Evolutionary conservation across 2,329 filamentous ascomycete genomes (phyloP), one percentile per base, ranked within the genome.

Genomic region (Lecanosticta acicola): DNA sequence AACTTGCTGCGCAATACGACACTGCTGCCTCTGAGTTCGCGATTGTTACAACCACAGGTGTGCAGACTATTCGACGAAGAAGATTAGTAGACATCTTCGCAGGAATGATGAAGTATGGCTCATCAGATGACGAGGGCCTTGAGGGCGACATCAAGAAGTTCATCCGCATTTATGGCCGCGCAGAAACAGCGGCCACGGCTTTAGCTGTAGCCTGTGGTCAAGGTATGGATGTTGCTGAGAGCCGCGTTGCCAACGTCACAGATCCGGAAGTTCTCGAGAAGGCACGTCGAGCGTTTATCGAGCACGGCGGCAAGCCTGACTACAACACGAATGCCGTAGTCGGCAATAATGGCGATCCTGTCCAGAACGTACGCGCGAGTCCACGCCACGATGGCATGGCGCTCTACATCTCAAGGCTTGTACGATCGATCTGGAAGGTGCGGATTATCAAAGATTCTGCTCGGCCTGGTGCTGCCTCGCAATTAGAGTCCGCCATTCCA

Each of bases 1-100:
- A 98, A 68, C 74, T 97, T 45, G 88, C 93, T 1, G 85, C 94
- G n/a, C 94, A 98, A 59, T 98, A 93, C 58, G 93, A 98, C 60
- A 77, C 86, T 49, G 74, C 82, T 0, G 78, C 85, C 0, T 81
- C 84, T 41, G 91, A 98, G 62, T 82, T 97, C 53, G 93, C 91
- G 1, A 81, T 98, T 38, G 75, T 98, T 43, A 97, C 93, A 24
- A 94, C 93, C 58, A 88, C 81, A 11, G 93, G 93, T 2, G 80
- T 98, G 43, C 88, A 96, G 59, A 78, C 94, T 5, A 80, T 97
- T 43, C 83, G 88, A 44, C 77, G 93, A 40, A 79, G 88, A 59
- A 78, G 93, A 44, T 76, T 97, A 3, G 89, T 97, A 1, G 93
- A 98, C 62, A 85, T 94, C 7, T 94, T 98, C 66, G 89, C 91